Conservation (phyloP, 129 eudicot species). For the carrot (Daucus carota) region DNA sequence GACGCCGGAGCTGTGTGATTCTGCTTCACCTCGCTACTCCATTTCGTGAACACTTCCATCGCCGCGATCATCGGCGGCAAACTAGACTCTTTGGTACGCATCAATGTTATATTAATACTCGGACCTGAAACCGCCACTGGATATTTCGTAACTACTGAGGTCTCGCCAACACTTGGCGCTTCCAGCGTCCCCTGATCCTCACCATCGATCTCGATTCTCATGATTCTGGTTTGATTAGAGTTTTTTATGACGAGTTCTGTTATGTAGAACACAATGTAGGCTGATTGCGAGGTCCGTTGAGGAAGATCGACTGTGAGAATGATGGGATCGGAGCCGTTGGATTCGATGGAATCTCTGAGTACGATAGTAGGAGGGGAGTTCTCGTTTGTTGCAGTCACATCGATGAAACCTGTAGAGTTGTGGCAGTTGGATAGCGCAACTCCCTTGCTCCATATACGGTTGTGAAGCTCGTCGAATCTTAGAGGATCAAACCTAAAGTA, state of each 20-base stretch:
- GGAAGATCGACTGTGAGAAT: slow-evolving; percentile 2
- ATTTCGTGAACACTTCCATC: slow-evolving; percentile 7
- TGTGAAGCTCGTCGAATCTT: background rate
- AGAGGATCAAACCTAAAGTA: background rate
- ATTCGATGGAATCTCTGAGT: background rate
- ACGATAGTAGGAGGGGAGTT: background rate
- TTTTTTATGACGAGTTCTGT: background rate
- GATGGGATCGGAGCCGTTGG: background rate
- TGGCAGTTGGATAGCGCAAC: background rate
- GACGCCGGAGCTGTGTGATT: background rate
- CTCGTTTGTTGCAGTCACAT: background rate
- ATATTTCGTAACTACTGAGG: background rate
- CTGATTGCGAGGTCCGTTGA: background rate
- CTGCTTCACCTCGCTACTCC: background rate
- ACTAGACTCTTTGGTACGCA: background rate
- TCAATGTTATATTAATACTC: background rate
- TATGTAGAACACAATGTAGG: slow-evolving; percentile 10
- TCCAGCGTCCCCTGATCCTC: slow-evolving; percentile 3
- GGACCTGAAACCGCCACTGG: slow-evolving; percentile 1
- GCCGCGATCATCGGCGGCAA: slow-evolving; percentile 6
- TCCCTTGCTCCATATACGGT: slow-evolving; percentile 9
- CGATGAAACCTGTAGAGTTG: background rate
- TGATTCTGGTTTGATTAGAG: background rate
- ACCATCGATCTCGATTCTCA: background rate
- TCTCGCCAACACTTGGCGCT: background rate